These are phyloP conservation scores for Coemansia biformis DNA, from an alignment of 192 early-diverging fungal species.

Conservation along the genomic window DNA sequence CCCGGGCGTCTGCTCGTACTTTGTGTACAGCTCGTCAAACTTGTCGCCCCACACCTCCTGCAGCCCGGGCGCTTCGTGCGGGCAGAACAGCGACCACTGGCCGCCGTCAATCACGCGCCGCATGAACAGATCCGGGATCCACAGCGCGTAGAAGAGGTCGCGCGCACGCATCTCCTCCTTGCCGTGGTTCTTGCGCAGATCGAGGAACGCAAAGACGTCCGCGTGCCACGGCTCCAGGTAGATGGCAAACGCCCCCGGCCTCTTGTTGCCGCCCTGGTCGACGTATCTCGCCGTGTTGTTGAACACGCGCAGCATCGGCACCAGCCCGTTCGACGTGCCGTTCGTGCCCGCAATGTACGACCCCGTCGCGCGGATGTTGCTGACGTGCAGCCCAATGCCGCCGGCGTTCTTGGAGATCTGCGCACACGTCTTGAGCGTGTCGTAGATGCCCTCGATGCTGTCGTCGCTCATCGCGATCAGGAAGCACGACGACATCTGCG, in stretches of 20 bases:
- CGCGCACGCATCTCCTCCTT: slow-evolving; percentile 97
- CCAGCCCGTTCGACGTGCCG: slow-evolving; percentile 90
- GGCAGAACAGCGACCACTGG: slow-evolving; percentile 94
- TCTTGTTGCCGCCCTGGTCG: slow-evolving; percentile 99
- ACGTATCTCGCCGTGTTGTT: slow-evolving; percentile 99
- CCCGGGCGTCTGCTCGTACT: slow-evolving; percentile 77
- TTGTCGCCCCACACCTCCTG: slow-evolving; percentile 90
- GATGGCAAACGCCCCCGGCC: slow-evolving; percentile 95
- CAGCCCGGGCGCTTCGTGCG: slow-evolving; percentile 86
- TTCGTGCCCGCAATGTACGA: slow-evolving; percentile 98
- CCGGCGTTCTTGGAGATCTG: slow-evolving; percentile 98
- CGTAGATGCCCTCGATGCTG: slow-evolving; percentile 97
- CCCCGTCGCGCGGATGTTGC: slow-evolving; percentile 90
- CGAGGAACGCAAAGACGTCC: slow-evolving; percentile 94
- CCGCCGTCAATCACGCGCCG: slow-evolving; percentile 87
- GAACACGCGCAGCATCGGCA: slow-evolving; percentile 97
- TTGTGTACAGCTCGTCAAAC: slow-evolving; percentile 78
- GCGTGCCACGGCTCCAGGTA: slow-evolving; percentile 99
- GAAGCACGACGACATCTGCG: slow-evolving; percentile 95
- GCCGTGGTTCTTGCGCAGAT: slow-evolving; percentile 95
- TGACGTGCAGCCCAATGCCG: slow-evolving; percentile 95
- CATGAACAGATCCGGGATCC: slow-evolving; percentile 99
- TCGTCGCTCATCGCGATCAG: slow-evolving; percentile 94
- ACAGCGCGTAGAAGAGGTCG: slow-evolving; percentile 95
- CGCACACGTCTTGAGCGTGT: slow-evolving; percentile 94